Evolutionary conservation across 2,329 filamentous ascomycete genomes (phyloP).

Genomic region (Colletotrichum scovillei): DNA sequence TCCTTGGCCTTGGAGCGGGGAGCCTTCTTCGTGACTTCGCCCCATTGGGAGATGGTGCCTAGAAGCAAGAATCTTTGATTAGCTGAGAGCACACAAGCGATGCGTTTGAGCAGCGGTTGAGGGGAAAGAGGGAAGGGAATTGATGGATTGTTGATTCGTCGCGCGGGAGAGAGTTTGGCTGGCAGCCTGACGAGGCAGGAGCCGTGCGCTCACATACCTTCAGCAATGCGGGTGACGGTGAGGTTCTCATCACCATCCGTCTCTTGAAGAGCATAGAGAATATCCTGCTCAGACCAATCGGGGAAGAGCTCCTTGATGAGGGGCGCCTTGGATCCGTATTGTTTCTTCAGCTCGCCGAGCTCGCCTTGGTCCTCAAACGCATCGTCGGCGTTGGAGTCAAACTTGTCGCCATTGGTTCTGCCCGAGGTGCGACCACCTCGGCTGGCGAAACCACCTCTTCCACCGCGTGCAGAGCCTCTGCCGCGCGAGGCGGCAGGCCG

Average conservation of each 20-base stretch:
- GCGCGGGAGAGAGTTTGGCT: conserved; percentile 22
- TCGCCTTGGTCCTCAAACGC: conserved; percentile 84
- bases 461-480: conserved; percentile 90
- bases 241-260: conserved; percentile 81
- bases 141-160: not conserved
- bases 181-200: conserved; percentile 22
- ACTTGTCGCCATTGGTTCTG: conserved; percentile 79
- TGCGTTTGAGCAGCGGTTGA: not conserved
- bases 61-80: conserved; percentile 39
- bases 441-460: conserved; percentile 80
- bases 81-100: conserved; percentile 37
- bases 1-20: conserved; percentile 80
- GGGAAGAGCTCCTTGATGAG: conserved; percentile 94
- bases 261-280: conserved; percentile 93
- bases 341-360: conserved; percentile 90
- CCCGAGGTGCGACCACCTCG: conserved; percentile 73
- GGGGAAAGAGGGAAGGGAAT: not conserved
- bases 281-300: conserved; percentile 94
- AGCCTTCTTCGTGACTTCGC: conserved; percentile 85
- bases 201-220: conserved; percentile 65
- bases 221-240: conserved; percentile 82
- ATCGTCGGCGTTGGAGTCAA: conserved; percentile 66
- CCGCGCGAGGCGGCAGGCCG: conserved; percentile 86
- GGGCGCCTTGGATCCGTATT: conserved; percentile 82
- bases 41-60: conserved; percentile 87